Percentiles rank a stretch among this genome's conserved stretches.
phyloP scores from a whole-genome alignment of 768 basidiomycete species.

The Phlegmacium glaucopus region DNA sequence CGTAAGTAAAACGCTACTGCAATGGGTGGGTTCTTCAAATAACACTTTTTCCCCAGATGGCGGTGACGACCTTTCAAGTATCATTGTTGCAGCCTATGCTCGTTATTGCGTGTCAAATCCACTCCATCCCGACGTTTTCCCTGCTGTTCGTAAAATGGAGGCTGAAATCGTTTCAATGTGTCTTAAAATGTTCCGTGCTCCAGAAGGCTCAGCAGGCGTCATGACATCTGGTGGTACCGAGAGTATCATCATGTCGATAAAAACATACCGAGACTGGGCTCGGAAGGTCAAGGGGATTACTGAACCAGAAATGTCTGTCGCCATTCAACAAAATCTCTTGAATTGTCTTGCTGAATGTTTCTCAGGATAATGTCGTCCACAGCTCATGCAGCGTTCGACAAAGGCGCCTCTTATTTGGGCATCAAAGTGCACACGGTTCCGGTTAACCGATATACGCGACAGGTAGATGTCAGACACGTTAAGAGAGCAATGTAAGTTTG shows the following conservation, averaged over 20 bases:
- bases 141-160: constrained; percentile 94
- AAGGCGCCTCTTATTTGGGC: constrained; percentile 82
- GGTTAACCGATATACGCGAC: constrained; percentile 71
- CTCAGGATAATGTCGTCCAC: constrained; percentile 76
- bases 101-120: constrained; percentile 87
- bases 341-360: neutral
- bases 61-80: constrained; percentile 72
- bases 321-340: neutral
- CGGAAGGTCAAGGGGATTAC: constrained; percentile 79
- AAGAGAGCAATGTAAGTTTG: constrained; percentile 79
- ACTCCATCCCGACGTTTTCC: constrained; percentile 91
- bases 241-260: constrained; percentile 92
- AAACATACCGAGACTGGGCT: constrained; percentile 95
- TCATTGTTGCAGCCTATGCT: constrained; percentile 79
- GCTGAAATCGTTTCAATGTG: constrained; percentile 91
- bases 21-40: neutral
- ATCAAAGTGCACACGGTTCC: constrained; percentile 90
- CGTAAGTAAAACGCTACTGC: constrained; percentile 45
- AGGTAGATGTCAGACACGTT: constrained; percentile 74
- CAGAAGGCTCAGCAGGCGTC: constrained; percentile 83
- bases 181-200: constrained; percentile 79
- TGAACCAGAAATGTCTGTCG: constrained; percentile 84
- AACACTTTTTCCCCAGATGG: constrained; percentile 51
- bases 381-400: constrained; percentile 95
- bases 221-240: constrained; percentile 97